Evolutionary conservation across 139 green algal genomes (phyloP).

Genomic region (Klebsormidium nitens): DNA sequence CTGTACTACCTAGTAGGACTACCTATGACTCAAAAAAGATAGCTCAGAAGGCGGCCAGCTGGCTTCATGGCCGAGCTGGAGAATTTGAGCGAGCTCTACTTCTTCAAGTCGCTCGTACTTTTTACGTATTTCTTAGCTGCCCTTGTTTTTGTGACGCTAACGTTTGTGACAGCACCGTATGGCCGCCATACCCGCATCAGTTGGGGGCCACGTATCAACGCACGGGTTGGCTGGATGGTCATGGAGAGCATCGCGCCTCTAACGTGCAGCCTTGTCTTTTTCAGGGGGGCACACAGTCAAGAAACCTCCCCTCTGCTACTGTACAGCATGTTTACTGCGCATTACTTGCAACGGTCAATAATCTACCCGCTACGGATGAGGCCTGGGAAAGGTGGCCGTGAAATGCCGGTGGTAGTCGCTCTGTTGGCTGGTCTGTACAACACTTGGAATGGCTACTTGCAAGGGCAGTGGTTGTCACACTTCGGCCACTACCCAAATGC

Average conservation of each 20-base stretch:
- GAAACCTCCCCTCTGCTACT: background rate
- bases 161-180: slow-evolving; percentile 12
- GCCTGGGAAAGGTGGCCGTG: background rate
- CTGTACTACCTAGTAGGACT: too few relatives aligned
- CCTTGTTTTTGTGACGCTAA: background rate
- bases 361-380: slow-evolving; percentile 17
- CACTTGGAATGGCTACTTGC: slow-evolving; percentile 11
- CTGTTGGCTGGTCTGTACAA: slow-evolving; percentile 15
- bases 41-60: too few relatives aligned
- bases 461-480: slow-evolving; percentile 12
- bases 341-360: slow-evolving; percentile 7
- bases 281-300: background rate
- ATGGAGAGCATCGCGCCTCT: slow-evolving; percentile 23
- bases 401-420: slow-evolving; percentile 14
- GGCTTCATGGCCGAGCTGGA: too few relatives aligned
- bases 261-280: background rate
- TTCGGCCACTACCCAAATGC: background rate
- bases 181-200: slow-evolving; percentile 10
- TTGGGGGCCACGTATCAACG: slow-evolving; percentile 8
- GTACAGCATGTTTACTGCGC: background rate
- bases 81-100: too few relatives aligned
- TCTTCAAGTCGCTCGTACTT: too few relatives aligned
- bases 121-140: background rate
- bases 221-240: slow-evolving; percentile 1
- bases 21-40: too few relatives aligned